Percentiles rank a stretch among this genome's conserved stretches.
These are phyloP conservation scores for Luvunga scandens DNA, from an alignment of 345 rosid genomes.

Conservation along the genomic window DNA sequence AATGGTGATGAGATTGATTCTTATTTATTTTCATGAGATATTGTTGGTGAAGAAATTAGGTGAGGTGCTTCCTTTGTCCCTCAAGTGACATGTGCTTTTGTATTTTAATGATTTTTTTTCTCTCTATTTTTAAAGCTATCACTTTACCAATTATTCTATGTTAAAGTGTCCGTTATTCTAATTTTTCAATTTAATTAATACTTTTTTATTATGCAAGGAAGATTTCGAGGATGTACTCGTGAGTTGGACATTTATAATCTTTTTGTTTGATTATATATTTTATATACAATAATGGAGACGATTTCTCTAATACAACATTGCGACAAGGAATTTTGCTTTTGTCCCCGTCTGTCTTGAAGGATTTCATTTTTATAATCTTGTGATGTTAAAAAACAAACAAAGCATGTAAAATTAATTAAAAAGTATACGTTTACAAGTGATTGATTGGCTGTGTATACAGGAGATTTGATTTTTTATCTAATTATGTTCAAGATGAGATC, in stretches of 20 bases:
- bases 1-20: neutral
- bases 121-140: neutral
- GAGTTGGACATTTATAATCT: neutral
- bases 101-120: neutral
- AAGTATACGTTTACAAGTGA: neutral
- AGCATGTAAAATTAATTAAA: too few relatives aligned
- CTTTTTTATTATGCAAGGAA: neutral
- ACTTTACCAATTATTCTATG: neutral
- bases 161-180: neutral
- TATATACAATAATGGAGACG: neutral
- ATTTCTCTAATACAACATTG: neutral
- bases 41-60: slow-evolving; percentile 1
- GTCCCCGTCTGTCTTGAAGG: neutral
- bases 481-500: neutral
- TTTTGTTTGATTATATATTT: neutral
- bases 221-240: neutral
- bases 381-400: neutral
- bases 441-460: neutral
- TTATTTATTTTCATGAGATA: neutral
- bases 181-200: neutral
- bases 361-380: neutral
- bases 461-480: neutral
- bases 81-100: neutral
- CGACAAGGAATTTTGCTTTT: neutral
- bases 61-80: neutral